These are phyloP conservation scores for Entoloma clypeatum DNA, from an alignment of 1,284 basidiomycete genomes.

Conservation along the genomic window DNA sequence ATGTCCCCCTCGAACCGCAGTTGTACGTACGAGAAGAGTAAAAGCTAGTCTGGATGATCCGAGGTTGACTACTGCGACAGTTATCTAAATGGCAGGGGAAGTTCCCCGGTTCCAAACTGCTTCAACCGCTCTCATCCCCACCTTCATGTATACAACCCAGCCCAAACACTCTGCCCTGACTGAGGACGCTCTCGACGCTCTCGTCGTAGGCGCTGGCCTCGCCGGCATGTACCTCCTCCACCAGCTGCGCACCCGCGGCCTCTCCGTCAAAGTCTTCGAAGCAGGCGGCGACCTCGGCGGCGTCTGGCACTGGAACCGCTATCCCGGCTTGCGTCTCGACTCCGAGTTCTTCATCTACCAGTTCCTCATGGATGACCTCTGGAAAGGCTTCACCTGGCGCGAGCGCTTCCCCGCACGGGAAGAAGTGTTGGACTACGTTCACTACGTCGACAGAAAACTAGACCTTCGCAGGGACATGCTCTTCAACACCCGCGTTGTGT, in stretches of 20 bases:
- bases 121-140: too few relatives aligned
- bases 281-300: conserved; percentile 4
- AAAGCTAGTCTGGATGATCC: too few relatives aligned
- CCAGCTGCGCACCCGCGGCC: conserved; percentile 6
- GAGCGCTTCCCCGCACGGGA: conserved; percentile 6
- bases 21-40: too few relatives aligned
- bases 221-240: conserved; percentile 10
- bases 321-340: conserved; percentile 7
- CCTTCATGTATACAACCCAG: too few relatives aligned
- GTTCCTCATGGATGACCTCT: conserved; percentile 2
- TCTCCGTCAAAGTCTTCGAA: conserved; percentile 9
- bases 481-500: conserved; percentile 10
- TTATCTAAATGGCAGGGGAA: too few relatives aligned
- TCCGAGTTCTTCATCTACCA: conserved; percentile 7
- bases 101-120: too few relatives aligned
- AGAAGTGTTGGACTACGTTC: conserved; percentile 10
- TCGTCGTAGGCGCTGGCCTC: conserved; percentile 12
- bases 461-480: conserved; percentile 6
- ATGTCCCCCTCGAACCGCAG: too few relatives aligned
- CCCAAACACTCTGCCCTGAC: too few relatives aligned
- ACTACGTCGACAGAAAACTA: conserved; percentile 10
- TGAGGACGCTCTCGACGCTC: too few relatives aligned
- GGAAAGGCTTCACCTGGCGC: conserved; percentile 7
- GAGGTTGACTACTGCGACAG: too few relatives aligned
- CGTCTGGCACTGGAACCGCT: conserved; percentile 11